Percentiles rank a stretch among this genome's conserved stretches.
Evolutionary conservation across 2,329 filamentous ascomycete genomes (phyloP).

Genomic region (Microsporum audouinii): DNA sequence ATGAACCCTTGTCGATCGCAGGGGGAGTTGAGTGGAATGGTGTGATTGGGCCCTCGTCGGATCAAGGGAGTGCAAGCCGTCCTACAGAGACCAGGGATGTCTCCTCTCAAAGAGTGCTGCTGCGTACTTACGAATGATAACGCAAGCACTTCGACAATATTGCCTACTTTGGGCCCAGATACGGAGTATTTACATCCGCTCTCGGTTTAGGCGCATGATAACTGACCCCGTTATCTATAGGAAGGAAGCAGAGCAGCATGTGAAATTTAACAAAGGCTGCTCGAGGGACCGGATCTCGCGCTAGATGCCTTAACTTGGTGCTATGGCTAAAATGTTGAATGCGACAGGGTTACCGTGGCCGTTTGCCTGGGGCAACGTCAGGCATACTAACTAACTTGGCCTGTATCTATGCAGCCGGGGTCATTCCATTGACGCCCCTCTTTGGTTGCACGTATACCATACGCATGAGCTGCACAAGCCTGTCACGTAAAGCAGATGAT

Average conservation of each 20-base stretch:
- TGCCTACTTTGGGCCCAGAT: not conserved
- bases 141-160: not conserved
- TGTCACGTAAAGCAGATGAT: not conserved
- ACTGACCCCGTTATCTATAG: not conserved
- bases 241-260: not conserved
- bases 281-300: not conserved
- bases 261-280: not conserved
- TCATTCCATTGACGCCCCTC: not conserved
- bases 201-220: not conserved
- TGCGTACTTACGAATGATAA: not conserved
- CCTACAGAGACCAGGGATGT: not conserved
- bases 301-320: not conserved
- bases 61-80: not conserved
- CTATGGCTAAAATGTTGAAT: not conserved
- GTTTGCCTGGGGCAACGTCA: not conserved
- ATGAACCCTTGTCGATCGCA: not conserved
- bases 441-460: not conserved
- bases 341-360: not conserved
- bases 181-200: not conserved
- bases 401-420: too few relatives aligned
- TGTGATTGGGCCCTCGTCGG: not conserved
- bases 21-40: not conserved
- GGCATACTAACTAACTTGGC: too few relatives aligned
- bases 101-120: too few relatives aligned
- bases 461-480: not conserved